These are phyloP conservation scores for Leucocoprinus leucothites DNA, from an alignment of 768 basidiomycete species.

Conservation along the genomic window DNA sequence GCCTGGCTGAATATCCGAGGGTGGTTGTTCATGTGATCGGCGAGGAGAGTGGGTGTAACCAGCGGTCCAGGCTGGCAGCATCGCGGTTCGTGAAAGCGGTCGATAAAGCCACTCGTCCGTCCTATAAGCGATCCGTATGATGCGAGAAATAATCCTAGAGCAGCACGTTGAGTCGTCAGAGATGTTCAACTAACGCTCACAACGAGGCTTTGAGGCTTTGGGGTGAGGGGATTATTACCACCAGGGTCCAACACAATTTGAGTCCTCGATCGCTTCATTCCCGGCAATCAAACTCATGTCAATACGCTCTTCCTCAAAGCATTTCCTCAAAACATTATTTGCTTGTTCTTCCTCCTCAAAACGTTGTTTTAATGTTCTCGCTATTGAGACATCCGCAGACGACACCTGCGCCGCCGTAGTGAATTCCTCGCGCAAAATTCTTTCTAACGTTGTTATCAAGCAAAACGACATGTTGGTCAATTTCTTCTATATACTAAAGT, in stretches of 20 bases:
- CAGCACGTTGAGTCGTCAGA: not conserved
- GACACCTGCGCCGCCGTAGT: conserved; percentile 93
- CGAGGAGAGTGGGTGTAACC: conserved; percentile 30
- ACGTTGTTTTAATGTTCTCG: conserved; percentile 60
- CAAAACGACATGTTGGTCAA: conserved; percentile 63
- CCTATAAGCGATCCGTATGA: not conserved
- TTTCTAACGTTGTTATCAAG: conserved; percentile 84
- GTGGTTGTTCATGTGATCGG: conserved; percentile 37
- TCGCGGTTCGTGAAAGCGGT: conserved; percentile 1
- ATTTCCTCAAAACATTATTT: not conserved
- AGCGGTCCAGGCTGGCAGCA: conserved; percentile 23
- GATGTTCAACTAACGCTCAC: too few relatives aligned
- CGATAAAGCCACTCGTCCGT: not conserved
- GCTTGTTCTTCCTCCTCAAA: conserved; percentile 1
- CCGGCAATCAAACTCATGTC: conserved; percentile 10
- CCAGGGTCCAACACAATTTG: not conserved
- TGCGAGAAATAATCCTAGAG: not conserved
- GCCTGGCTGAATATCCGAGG: conserved; percentile 25
- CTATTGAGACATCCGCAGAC: conserved; percentile 87
- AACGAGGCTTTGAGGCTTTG: too few relatives aligned
- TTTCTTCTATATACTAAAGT: not conserved
- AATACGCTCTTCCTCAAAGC: conserved; percentile 2
- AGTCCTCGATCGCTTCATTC: too few relatives aligned
- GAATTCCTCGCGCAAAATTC: conserved; percentile 60
- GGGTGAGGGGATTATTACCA: not conserved